Conservation (phyloP, 768 basidiomycete genomes). For the Mycena kentingensis region DNA sequence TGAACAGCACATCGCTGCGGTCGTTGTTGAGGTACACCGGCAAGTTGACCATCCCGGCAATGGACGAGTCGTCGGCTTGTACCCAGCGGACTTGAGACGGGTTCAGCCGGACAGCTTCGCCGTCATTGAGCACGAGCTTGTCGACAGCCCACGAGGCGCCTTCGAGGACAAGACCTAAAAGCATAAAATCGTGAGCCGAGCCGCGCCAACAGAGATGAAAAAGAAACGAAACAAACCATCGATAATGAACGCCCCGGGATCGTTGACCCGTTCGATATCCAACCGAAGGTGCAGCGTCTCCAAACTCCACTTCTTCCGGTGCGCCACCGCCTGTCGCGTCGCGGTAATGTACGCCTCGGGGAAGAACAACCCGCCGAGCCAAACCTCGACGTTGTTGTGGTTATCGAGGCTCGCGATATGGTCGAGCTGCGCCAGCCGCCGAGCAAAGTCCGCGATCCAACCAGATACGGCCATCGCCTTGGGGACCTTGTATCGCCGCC, state of each 20-base stretch:
- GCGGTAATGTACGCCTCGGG: conserved; percentile 97
- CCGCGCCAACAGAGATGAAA: neutral
- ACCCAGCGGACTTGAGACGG: conserved; percentile 90
- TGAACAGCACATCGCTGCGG: conserved; percentile 89
- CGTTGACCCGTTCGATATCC: conserved; percentile 79
- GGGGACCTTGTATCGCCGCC: conserved; percentile 87
- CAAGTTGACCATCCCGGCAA: conserved; percentile 62
- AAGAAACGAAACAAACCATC: conserved; percentile 62
- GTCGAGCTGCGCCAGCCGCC: conserved; percentile 83
- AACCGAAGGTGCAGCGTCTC: conserved; percentile 83
- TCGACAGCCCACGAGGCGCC: conserved; percentile 78
- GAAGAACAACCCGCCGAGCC: conserved; percentile 94
- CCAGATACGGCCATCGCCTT: conserved; percentile 79
- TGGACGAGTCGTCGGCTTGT: conserved; percentile 49
- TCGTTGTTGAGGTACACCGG: conserved; percentile 93
- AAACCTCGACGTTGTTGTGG: conserved; percentile 73
- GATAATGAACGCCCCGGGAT: conserved; percentile 79
- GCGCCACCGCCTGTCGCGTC: conserved; percentile 93
- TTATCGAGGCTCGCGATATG: conserved; percentile 64
- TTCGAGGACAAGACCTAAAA: conserved; percentile 78
- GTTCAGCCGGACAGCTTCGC: conserved; percentile 74
- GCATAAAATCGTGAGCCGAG: conserved; percentile 14
- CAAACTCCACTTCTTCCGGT: conserved; percentile 88
- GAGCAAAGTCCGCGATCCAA: conserved; percentile 83
- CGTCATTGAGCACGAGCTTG: conserved; percentile 79